A percentile compares a stretch with the other conserved stretches of the same genome.
These are phyloP conservation scores for Vanrija humicola DNA, from an alignment of 1,284 basidiomycete species.

Conservation along the genomic window DNA sequence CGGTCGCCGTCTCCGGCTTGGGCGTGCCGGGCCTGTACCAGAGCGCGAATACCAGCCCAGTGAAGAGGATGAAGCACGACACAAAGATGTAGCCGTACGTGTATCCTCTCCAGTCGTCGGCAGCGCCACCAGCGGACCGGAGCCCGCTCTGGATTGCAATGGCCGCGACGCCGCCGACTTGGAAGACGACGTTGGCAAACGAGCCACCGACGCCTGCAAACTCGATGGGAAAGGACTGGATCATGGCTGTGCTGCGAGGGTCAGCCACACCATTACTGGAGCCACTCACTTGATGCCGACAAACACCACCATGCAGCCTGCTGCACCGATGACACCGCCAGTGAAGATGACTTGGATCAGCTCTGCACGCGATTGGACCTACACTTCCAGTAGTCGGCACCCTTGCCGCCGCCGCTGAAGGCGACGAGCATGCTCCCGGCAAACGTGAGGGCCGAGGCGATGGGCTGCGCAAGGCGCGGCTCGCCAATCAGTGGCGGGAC, in stretches of 20 bases:
- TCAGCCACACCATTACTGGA: too few species aligned
- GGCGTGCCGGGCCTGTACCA: too few species aligned
- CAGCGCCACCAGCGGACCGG: too few species aligned
- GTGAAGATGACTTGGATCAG: slow-evolving; percentile 33
- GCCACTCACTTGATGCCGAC: slow-evolving; percentile 26
- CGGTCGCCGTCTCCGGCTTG: too few species aligned
- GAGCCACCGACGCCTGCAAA: slow-evolving; percentile 40
- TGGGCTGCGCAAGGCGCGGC: slow-evolving; percentile 37
- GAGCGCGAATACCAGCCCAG: too few species aligned
- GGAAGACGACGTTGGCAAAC: slow-evolving; percentile 45
- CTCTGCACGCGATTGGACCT: too few species aligned
- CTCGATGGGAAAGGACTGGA: slow-evolving; percentile 37
- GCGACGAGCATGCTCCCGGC: slow-evolving; percentile 41
- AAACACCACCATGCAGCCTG: slow-evolving; percentile 42
- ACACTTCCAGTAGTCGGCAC: slow-evolving; percentile 38
- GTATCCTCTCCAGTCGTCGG: too few species aligned
- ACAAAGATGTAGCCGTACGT: too few species aligned
- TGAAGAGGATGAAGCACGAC: too few species aligned
- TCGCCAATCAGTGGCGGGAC: slow-evolving; percentile 37
- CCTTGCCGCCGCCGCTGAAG: slow-evolving; percentile 35
- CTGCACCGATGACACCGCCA: slow-evolving; percentile 39
- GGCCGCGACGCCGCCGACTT: slow-evolving; percentile 44
- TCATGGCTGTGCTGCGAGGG: slow-evolving; percentile 29
- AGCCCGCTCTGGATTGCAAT: slow-evolving; percentile 44
- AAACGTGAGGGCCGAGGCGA: slow-evolving; percentile 33